phyloP scores from a whole-genome alignment of 257 asterid species.

The Echium plantagineum region DNA sequence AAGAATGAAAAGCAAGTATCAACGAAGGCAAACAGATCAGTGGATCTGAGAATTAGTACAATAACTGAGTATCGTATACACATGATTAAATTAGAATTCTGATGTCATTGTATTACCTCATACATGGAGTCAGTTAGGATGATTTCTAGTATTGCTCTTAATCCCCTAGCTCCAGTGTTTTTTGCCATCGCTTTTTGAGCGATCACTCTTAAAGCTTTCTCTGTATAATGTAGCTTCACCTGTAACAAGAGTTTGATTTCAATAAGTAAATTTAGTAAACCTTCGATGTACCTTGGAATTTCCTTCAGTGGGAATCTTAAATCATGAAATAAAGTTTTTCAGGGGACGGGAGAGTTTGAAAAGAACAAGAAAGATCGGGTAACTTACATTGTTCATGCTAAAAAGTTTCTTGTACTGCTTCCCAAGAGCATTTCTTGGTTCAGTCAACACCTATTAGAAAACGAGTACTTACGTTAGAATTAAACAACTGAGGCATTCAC shows the following conservation, averaged over 20 bases:
- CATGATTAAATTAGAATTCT: neutral
- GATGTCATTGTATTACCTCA: conserved; percentile 42
- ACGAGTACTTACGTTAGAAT: too few species aligned
- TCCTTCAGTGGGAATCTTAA: neutral
- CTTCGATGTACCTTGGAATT: neutral
- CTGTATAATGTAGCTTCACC: conserved; percentile 75
- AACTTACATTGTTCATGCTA: conserved; percentile 71
- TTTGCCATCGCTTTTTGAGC: conserved; percentile 64
- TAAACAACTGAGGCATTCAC: too few species aligned
- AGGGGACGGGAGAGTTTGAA: neutral
- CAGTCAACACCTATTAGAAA: conserved; percentile 52
- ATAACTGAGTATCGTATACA: too few species aligned
- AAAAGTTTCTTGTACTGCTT: conserved; percentile 86
- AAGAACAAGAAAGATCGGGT: neutral
- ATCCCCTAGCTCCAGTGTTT: conserved; percentile 93
- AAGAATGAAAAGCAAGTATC: conserved; percentile 2
- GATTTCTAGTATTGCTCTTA: conserved; percentile 74
- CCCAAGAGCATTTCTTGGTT: conserved; percentile 86
- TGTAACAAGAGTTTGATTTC: conserved; percentile 14
- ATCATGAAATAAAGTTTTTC: neutral
- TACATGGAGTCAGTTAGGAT: conserved; percentile 84
- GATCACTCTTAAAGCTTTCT: conserved; percentile 55
- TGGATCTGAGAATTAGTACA: neutral
- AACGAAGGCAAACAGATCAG: neutral
- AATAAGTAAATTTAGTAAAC: neutral